Evolutionary conservation across 2,329 filamentous ascomycete species (phyloP), one percentile per base, ranked within the genome.

Genomic region (Pseudocercospora cruenta): DNA sequence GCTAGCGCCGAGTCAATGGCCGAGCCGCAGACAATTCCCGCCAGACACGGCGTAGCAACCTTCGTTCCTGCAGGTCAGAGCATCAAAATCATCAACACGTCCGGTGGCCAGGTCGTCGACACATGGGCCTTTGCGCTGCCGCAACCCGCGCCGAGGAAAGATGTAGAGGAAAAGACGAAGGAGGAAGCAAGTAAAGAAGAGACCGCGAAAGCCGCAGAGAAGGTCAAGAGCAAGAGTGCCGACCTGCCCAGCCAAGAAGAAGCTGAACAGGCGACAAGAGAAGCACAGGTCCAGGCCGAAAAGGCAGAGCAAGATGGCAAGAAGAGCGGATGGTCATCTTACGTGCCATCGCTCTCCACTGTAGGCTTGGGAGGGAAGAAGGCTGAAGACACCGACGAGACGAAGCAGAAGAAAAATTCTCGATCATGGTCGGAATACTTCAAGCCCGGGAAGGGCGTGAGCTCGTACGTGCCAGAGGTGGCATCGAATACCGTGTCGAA

Each of bases 31-130:
- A 80, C 79, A 1, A 83, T 84, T 62, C 82, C 81, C 10, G 82
- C 82, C 21, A 78, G 82, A 60, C 82, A 83, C 76, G 82, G 82
- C 68, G 81, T 81, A 7, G 82, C 82, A 10, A 84, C 82, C 1
- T 84, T 83, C 64, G 82, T 84, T 64, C 82, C 82, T 4, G 77
- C 79, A 22, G 82, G 82, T 21, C 77, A 81, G 63, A 79, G 78
- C 2, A 82, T 84, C 74, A 84, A 83, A 72, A 81, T 84, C 49
- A 79, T 84, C 64, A 84, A 84, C 64, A 82, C 81, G 0, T 83
- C 82, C 65, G 82, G 82, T n/a, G 80, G 80, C 54, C 82, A 84
- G 73, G 80, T 82, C 9, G 77, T 84, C 24, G 82, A 82, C 64
- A 82, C 80, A 24, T 84, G 82, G 82, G 82, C 81, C 0, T 84